phyloP scores from a whole-genome alignment of 345 rosid genomes.

The Arabis alpina region DNA sequence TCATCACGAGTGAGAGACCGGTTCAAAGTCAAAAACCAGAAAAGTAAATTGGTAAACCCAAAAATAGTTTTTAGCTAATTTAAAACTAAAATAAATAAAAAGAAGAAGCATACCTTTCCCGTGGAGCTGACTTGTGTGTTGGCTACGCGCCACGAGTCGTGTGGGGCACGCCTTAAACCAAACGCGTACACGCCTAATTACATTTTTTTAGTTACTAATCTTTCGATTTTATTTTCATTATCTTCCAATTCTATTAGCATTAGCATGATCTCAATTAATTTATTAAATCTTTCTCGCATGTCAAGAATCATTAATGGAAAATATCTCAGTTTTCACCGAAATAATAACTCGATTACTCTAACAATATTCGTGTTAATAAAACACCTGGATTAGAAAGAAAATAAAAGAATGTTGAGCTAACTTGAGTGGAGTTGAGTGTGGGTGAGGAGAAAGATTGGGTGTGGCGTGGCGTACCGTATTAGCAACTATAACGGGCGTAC shows the following conservation, averaged over 20 bases:
- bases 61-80: constrained; percentile 15
- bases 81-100: not conserved
- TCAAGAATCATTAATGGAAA: not conserved
- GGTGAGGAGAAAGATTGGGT: constrained; percentile 35
- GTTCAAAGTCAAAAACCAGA: constrained; percentile 47
- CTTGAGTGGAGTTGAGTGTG: constrained; percentile 45
- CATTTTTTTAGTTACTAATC: constrained; percentile 31
- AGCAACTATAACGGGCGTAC: constrained; percentile 33
- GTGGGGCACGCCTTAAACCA: constrained; percentile 44
- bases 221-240: constrained; percentile 20
- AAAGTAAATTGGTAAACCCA: constrained; percentile 38
- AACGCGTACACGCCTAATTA: constrained; percentile 47
- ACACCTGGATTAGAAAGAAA: not conserved
- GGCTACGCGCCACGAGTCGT: constrained; percentile 46
- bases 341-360: not conserved
- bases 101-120: constrained; percentile 41
- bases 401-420: constrained; percentile 26
- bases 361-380: not conserved
- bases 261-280: constrained; percentile 11
- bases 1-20: constrained; percentile 40
- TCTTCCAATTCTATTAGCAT: not conserved
- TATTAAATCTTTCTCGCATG: constrained; percentile 4
- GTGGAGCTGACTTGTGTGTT: constrained; percentile 46
- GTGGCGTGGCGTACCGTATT: constrained; percentile 45
- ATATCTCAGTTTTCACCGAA: not conserved